Percentiles rank a stretch among this genome's conserved stretches.
Evolutionary conservation across 2,329 filamentous ascomycete species (phyloP).

Genomic region (Fusarium sp.): DNA sequence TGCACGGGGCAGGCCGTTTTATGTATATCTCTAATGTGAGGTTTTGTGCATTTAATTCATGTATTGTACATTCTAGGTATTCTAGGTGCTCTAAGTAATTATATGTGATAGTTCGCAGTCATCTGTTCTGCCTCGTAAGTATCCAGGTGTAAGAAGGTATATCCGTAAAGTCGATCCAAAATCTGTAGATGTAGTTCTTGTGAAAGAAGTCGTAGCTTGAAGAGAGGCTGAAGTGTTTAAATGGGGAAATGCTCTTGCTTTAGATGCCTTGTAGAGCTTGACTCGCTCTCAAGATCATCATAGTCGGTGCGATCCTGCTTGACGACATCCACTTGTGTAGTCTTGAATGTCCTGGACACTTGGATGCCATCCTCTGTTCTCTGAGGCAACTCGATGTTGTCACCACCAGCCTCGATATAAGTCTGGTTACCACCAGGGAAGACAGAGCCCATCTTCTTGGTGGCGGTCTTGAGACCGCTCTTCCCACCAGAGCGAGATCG

Average conservation of each 20-base stretch:
- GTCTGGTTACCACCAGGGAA: constrained; percentile 45
- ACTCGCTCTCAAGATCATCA: constrained; percentile 48
- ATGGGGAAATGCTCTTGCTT: constrained; percentile 43
- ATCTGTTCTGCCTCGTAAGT: not conserved
- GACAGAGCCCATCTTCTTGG: constrained; percentile 37
- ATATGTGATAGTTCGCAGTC: not conserved
- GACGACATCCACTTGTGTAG: constrained; percentile 39
- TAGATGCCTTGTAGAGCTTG: constrained; percentile 46
- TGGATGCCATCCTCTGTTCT: constrained; percentile 40
- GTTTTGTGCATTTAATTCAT: constrained; percentile 15
- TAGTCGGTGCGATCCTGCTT: constrained; percentile 43
- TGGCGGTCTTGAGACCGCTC: constrained; percentile 30
- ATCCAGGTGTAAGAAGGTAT: not conserved
- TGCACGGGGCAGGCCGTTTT: not conserved
- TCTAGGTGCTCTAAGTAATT: not conserved
- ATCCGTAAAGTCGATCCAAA: constrained; percentile 12
- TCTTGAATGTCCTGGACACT: constrained; percentile 48
- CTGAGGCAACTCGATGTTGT: constrained; percentile 42
- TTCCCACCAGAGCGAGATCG: constrained; percentile 41
- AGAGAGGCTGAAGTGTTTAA: not conserved
- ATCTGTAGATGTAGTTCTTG: not conserved
- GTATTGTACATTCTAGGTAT: constrained; percentile 8
- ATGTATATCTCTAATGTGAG: not conserved
- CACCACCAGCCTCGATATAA: constrained; percentile 38
- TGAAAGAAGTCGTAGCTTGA: not conserved